phyloP scores from a whole-genome alignment of 1,139 yeast species.

The Candida gigantensis region DNA sequence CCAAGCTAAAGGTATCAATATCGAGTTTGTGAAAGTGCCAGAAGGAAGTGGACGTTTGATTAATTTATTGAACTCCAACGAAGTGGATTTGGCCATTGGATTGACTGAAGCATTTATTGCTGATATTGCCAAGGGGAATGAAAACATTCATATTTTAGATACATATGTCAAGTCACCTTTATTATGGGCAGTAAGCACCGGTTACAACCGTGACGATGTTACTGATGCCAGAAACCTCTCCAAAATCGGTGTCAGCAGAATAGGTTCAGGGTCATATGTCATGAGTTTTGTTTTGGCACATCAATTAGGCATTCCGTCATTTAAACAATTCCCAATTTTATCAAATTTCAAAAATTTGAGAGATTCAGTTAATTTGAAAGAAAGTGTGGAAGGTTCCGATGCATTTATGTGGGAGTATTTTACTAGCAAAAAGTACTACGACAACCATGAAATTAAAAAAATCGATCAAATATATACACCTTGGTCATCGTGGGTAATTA shows the following conservation, averaged over 20 bases:
- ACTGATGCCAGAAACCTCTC: constrained; percentile 52
- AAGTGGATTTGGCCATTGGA: constrained; percentile 81
- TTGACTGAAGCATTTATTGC: constrained; percentile 89
- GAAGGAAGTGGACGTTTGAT: constrained; percentile 90
- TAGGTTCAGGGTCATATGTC: constrained; percentile 89
- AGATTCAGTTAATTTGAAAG: constrained; percentile 68
- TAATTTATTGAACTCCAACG: constrained; percentile 62
- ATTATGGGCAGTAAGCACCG: constrained; percentile 89
- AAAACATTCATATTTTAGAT: constrained; percentile 65
- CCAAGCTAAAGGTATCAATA: constrained; percentile 42
- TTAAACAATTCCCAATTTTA: constrained; percentile 54
- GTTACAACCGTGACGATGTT: constrained; percentile 57
- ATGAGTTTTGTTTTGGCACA: constrained; percentile 85
- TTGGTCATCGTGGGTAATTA: constrained; percentile 94
- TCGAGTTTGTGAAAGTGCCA: constrained; percentile 72
- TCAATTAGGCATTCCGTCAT: constrained; percentile 49
- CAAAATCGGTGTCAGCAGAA: constrained; percentile 78
- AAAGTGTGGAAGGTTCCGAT: constrained; percentile 50
- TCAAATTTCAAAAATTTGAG: constrained; percentile 75
- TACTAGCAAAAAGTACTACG: constrained; percentile 84
- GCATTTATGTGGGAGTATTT: constrained; percentile 97
- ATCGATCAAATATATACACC: constrained; percentile 92
- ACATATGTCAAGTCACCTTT: constrained; percentile 85
- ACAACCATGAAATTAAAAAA: constrained; percentile 71
- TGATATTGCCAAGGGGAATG: constrained; percentile 72